Evolutionary conservation across 495 filamentous ascomycete species (phyloP).

Genomic region (Astrothelium subdiscretum): DNA sequence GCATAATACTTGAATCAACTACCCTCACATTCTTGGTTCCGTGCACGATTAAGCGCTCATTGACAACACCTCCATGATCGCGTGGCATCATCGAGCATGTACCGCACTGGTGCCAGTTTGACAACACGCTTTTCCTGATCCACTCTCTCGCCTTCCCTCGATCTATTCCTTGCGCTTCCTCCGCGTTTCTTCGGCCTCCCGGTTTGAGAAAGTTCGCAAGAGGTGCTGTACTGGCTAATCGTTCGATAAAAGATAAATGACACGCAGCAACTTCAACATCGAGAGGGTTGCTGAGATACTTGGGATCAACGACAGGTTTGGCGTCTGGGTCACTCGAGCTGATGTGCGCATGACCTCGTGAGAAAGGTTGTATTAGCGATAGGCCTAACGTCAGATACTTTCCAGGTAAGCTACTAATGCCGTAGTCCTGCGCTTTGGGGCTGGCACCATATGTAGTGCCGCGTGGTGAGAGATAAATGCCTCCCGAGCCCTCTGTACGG

Average conservation of each 20-base stretch:
- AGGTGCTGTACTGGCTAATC: constrained; percentile 2
- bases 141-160: constrained; percentile 3
- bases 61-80: constrained; percentile 37
- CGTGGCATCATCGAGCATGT: constrained; percentile 34
- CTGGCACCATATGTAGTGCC: not conserved
- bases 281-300: constrained; percentile 9
- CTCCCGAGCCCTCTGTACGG: not conserved
- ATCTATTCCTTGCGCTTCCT: not conserved
- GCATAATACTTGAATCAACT: constrained; percentile 22
- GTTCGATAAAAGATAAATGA: constrained; percentile 4
- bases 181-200: not conserved
- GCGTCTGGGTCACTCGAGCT: not conserved
- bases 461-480: not conserved
- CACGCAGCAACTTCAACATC: constrained; percentile 10
- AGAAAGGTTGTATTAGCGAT: constrained; percentile 6
- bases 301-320: constrained; percentile 8
- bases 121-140: not conserved
- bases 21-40: constrained; percentile 19
- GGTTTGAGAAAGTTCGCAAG: constrained; percentile 4
- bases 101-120: constrained; percentile 10
- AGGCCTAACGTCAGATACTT: not conserved
- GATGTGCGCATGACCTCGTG: constrained; percentile 13
- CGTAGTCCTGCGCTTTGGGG: not conserved
- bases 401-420: not conserved
- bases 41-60: constrained; percentile 28